Percentiles rank a stretch among this genome's conserved stretches.
These are phyloP conservation scores for Ustilago shanxiensis DNA, from an alignment of 1,284 basidiomycete species.

Conservation along the genomic window DNA sequence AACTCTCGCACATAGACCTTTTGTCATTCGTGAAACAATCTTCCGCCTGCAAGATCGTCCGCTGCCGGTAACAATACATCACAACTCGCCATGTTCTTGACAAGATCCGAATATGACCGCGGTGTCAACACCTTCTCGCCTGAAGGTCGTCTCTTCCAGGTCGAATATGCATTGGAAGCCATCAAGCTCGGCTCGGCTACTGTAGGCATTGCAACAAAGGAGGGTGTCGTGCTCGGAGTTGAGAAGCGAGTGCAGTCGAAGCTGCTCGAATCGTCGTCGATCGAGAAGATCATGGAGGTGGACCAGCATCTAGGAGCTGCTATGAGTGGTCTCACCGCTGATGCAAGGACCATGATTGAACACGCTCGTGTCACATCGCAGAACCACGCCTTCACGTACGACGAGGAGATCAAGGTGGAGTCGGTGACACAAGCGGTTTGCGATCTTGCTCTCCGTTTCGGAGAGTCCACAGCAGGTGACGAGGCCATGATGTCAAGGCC, in stretches of 20 bases:
- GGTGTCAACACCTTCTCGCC: slow-evolving; percentile 99
- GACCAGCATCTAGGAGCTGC: slow-evolving; percentile 96
- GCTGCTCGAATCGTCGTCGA: slow-evolving; percentile 91
- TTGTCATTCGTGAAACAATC: too few species aligned
- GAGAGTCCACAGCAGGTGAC: slow-evolving; percentile 94
- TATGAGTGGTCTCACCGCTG: slow-evolving; percentile 97
- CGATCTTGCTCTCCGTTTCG: slow-evolving; percentile 95
- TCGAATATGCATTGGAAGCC: slow-evolving; percentile 90
- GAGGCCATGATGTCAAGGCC: slow-evolving; percentile 94
- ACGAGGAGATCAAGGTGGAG: slow-evolving; percentile 91
- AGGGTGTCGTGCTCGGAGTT: slow-evolving; percentile 93
- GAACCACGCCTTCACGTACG: slow-evolving; percentile 96
- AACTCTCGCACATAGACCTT: not conserved
- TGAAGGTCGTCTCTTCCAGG: slow-evolving; percentile 93
- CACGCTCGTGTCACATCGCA: slow-evolving; percentile 93
- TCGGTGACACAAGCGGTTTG: slow-evolving; percentile 93
- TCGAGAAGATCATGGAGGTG: slow-evolving; percentile 99
- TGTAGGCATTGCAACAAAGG: slow-evolving; percentile 79
- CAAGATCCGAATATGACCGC: slow-evolving; percentile 94
- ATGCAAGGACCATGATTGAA: slow-evolving; percentile 99
- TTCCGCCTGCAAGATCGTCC: not conserved
- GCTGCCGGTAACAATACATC: not conserved
- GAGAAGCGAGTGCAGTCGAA: slow-evolving; percentile 99
- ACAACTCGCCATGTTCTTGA: slow-evolving; percentile 78
- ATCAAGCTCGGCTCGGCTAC: slow-evolving; percentile 87